These are phyloP conservation scores for Pestalotiopsis sp. DNA, from an alignment of 2,329 filamentous ascomycete species.

Conservation along the genomic window DNA sequence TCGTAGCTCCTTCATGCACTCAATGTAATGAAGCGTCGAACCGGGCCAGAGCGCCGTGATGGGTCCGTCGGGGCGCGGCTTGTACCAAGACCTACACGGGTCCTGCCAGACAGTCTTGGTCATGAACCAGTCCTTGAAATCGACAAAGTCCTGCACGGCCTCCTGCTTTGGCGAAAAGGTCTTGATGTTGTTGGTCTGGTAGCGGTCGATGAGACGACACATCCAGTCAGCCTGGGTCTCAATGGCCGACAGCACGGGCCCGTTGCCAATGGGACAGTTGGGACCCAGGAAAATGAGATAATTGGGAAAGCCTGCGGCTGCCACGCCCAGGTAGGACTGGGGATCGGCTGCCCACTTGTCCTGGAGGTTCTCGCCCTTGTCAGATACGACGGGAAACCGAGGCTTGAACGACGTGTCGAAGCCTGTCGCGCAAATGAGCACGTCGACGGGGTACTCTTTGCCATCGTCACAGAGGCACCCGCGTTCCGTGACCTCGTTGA, in stretches of 20 bases:
- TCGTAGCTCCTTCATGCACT: conserved; percentile 20
- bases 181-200: conserved; percentile 21
- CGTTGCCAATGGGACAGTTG: conserved; percentile 6
- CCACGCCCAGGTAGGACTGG: conserved; percentile 56
- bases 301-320: conserved; percentile 40
- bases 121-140: conserved; percentile 48
- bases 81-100: conserved; percentile 52
- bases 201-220: conserved; percentile 18
- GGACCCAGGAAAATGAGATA: not conserved
- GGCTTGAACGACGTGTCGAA: conserved; percentile 26
- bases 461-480: conserved; percentile 30
- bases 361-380: conserved; percentile 46
- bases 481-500: conserved; percentile 25
- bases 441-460: conserved; percentile 29
- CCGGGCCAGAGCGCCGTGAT: conserved; percentile 29
- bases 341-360: conserved; percentile 54
- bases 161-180: conserved; percentile 18
- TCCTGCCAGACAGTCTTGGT: conserved; percentile 47
- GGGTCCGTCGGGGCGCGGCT: conserved; percentile 46
- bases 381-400: conserved; percentile 47
- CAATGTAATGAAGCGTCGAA: conserved; percentile 19
- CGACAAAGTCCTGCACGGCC: conserved; percentile 42
- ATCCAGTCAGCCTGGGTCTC: conserved; percentile 17
- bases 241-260: not conserved
- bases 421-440: conserved; percentile 37